These are phyloP conservation scores for Meyerozyma carpophila DNA, from an alignment of 1,139 yeast species.

Conservation along the genomic window DNA sequence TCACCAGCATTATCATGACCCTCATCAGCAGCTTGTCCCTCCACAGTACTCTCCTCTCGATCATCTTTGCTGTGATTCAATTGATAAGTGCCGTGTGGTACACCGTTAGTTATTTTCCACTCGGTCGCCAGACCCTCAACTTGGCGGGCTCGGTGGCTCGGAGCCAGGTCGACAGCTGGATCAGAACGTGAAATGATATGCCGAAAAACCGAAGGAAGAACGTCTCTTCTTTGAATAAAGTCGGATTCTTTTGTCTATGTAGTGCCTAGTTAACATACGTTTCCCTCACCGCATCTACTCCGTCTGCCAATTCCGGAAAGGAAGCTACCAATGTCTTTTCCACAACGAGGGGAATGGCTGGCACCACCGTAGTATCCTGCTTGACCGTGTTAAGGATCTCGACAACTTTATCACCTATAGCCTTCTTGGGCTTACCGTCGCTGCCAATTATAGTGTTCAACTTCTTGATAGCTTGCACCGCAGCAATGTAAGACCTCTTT, in stretches of 20 bases:
- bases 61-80: conserved; percentile 48
- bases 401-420: conserved; percentile 21
- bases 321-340: conserved; percentile 34
- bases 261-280: conserved; percentile 7
- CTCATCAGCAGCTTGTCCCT: conserved; percentile 42
- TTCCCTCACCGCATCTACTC: conserved; percentile 8
- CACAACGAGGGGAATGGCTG: conserved; percentile 42
- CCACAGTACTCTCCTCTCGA: conserved; percentile 43
- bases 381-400: conserved; percentile 20
- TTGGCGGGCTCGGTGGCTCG: conserved; percentile 52
- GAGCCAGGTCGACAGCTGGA: conserved; percentile 57
- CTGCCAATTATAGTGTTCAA: conserved; percentile 27
- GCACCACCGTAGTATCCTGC: conserved; percentile 26
- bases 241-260: no score
- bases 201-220: no score
- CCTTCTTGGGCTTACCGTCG: conserved; percentile 11
- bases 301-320: conserved; percentile 24
- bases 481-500: conserved; percentile 43
- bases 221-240: no score
- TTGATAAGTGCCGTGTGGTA: conserved; percentile 50
- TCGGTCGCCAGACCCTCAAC: conserved; percentile 52
- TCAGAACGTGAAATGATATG: conserved; percentile 20
- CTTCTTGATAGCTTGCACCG: conserved; percentile 38
- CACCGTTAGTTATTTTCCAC: conserved; percentile 58
- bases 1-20: conserved; percentile 46